These are phyloP conservation scores for Rhizoclosmatium sp. DNA, from an alignment of 192 early-diverging fungal species.

Conservation along the genomic window DNA sequence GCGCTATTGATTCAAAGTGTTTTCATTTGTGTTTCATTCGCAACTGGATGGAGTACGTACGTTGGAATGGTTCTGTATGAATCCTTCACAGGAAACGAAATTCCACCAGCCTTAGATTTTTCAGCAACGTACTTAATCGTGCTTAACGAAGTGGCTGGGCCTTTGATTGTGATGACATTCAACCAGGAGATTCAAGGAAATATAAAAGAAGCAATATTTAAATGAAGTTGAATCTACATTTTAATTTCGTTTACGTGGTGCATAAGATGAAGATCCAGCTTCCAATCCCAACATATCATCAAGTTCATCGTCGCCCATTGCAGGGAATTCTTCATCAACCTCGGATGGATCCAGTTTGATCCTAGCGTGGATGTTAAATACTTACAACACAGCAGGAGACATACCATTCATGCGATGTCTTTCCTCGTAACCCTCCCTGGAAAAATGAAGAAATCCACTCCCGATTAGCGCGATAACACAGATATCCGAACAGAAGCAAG, in stretches of 20 bases:
- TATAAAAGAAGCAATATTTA: not conserved
- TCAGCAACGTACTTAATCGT: not conserved
- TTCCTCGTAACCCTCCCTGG: not conserved
- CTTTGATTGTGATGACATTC: not conserved
- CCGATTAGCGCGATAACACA: not conserved
- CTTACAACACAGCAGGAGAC: not conserved
- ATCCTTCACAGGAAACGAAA: too few relatives aligned
- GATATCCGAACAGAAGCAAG: not conserved
- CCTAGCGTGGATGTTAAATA: not conserved
- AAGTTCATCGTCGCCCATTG: constrained; percentile 28
- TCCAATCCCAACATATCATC: constrained; percentile 21
- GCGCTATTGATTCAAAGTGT: too few relatives aligned
- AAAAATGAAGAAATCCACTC: not conserved
- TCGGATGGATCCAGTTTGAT: not conserved
- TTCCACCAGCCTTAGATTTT: not conserved
- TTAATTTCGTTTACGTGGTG: too few relatives aligned
- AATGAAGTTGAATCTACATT: too few relatives aligned
- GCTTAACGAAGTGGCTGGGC: not conserved
- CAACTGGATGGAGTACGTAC: too few relatives aligned
- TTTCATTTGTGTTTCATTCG: too few relatives aligned
- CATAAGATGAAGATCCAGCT: not conserved
- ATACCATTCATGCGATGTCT: not conserved
- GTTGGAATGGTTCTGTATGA: too few relatives aligned
- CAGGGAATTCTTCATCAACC: not conserved
- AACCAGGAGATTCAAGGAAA: not conserved